These are phyloP conservation scores for Botrytis fabae DNA, from an alignment of 2,329 filamentous ascomycete species.

Conservation along the genomic window DNA sequence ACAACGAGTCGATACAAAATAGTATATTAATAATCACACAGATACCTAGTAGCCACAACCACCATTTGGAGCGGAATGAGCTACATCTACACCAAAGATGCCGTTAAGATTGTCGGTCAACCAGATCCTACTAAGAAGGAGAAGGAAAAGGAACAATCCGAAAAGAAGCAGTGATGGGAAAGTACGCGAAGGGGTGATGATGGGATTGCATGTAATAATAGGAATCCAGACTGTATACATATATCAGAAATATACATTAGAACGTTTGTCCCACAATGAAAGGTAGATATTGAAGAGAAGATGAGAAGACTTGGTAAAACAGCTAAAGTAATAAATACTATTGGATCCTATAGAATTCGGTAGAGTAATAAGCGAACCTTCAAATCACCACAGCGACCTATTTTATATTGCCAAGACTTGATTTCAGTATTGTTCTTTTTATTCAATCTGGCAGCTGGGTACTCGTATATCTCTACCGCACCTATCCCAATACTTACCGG, in stretches of 20 bases:
- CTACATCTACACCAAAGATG: constrained; percentile 88
- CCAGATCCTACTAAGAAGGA: constrained; percentile 25
- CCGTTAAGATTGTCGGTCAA: constrained; percentile 76
- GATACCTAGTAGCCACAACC: constrained; percentile 79
- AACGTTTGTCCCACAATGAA: not conserved
- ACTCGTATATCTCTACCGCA: not conserved
- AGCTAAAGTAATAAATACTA: not conserved
- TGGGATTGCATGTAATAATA: constrained; percentile 6
- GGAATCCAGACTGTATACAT: not conserved
- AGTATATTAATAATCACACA: constrained; percentile 43
- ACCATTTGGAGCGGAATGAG: constrained; percentile 93
- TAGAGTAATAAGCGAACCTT: not conserved
- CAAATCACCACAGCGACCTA: not conserved
- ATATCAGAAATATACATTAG: not conserved
- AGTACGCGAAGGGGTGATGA: not conserved
- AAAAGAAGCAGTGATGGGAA: not conserved
- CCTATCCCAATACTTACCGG: not conserved
- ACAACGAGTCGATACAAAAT: constrained; percentile 36
- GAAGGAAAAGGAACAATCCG: constrained; percentile 11
- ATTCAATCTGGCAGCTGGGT: not conserved
- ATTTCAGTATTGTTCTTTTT: not conserved
- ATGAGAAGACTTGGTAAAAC: not conserved
- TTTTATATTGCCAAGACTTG: not conserved
- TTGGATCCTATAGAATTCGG: not conserved
- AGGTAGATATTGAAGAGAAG: not conserved